A percentile compares a stretch with the other conserved stretches of the same genome.
phyloP scores from a whole-genome alignment of 768 basidiomycete genomes.

The Solioccasus polychromus region DNA sequence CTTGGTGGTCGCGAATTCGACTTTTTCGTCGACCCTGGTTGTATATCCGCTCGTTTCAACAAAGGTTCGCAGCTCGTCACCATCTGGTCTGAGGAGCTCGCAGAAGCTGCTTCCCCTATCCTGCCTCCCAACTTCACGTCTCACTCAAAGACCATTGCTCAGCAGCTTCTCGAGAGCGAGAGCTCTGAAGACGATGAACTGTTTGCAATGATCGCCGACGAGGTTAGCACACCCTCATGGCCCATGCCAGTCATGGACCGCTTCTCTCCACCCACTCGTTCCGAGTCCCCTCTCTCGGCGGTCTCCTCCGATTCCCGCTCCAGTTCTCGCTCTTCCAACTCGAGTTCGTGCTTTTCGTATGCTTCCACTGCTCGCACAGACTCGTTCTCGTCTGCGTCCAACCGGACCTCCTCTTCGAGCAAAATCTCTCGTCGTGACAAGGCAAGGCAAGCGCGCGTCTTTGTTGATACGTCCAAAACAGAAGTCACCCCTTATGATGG shows the following conservation, averaged over 20 bases:
- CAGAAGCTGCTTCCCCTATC: constrained; percentile 21
- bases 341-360: constrained; percentile 71
- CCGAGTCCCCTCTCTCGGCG: constrained; percentile 57
- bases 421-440: constrained; percentile 69
- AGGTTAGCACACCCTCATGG: constrained; percentile 68
- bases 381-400: constrained; percentile 41
- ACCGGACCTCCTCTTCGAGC: constrained; percentile 41
- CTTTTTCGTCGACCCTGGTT: constrained; percentile 78
- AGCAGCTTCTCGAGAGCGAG: constrained; percentile 72
- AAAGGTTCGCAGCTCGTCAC: constrained; percentile 48
- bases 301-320: constrained; percentile 51
- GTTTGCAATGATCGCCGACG: constrained; percentile 71
- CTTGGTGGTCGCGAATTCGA: constrained; percentile 74
- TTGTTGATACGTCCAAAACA: constrained; percentile 68
- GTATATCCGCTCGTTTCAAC: constrained; percentile 64
- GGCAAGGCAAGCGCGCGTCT: constrained; percentile 67
- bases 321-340: constrained; percentile 65
- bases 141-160: constrained; percentile 63
- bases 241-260: constrained; percentile 58
- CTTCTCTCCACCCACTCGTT: constrained; percentile 53
- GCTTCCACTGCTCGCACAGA: constrained; percentile 55
- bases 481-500: constrained; percentile 85
- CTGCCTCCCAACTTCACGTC: constrained; percentile 17
- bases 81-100: constrained; percentile 63
- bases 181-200: constrained; percentile 68